Percentiles rank a stretch among this genome's conserved stretches.
These are phyloP conservation scores for Dichotomocladium elegans DNA, from an alignment of 371 early-diverging fungal genomes.

Conservation along the genomic window DNA sequence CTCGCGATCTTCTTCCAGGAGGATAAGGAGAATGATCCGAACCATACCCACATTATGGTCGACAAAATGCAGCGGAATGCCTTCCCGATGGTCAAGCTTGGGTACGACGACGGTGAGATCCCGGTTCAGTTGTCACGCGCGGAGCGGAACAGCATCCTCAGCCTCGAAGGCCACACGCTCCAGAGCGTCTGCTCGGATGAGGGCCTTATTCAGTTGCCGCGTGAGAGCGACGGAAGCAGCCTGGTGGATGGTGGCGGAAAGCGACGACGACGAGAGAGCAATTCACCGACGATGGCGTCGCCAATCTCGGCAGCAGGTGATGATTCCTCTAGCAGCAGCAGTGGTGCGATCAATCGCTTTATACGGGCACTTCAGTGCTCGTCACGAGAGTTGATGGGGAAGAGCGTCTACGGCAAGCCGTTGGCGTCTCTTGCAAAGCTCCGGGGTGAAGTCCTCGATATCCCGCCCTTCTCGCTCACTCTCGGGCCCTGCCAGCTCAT, in stretches of 20 bases:
- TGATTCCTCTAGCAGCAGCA: not conserved
- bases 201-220: not conserved
- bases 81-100: slow-evolving; percentile 32
- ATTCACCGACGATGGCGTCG: not conserved
- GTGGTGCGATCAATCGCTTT: slow-evolving; percentile 8
- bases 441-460: slow-evolving; percentile 25
- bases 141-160: slow-evolving; percentile 17
- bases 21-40: slow-evolving; percentile 4
- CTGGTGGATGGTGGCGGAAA: not conserved
- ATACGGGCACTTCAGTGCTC: slow-evolving; percentile 19
- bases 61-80: slow-evolving; percentile 23
- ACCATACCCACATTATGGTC: slow-evolving; percentile 21
- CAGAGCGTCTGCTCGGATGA: not conserved
- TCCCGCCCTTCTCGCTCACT: slow-evolving; percentile 32
- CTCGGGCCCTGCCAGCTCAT: slow-evolving; percentile 33
- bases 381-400: slow-evolving; percentile 10
- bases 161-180: slow-evolving; percentile 20
- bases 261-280: too few species aligned
- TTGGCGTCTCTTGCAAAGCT: slow-evolving; percentile 23
- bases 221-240: not conserved
- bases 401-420: slow-evolving; percentile 22
- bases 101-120: slow-evolving; percentile 12
- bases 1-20: slow-evolving; percentile 31
- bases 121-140: slow-evolving; percentile 7
- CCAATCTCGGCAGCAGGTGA: not conserved